Evolutionary conservation across 2,329 filamentous ascomycete species (phyloP).

Genomic region (Onygenales sp.): DNA sequence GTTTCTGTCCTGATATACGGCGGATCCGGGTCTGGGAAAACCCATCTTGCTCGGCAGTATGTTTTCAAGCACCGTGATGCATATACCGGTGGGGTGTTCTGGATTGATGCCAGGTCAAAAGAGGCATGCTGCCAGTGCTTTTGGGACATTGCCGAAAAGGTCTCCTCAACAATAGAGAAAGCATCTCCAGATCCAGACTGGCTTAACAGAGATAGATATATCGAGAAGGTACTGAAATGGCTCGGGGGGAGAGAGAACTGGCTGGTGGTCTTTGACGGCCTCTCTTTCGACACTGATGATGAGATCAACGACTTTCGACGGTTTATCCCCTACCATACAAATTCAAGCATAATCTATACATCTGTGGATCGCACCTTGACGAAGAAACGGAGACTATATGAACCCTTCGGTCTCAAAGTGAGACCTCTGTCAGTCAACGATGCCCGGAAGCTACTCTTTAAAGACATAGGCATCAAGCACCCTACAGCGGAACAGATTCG

Average conservation of each 20-base stretch:
- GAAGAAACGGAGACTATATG: conserved; percentile 49
- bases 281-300: conserved; percentile 50
- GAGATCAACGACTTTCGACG: conserved; percentile 41
- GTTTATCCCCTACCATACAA: conserved; percentile 55
- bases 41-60: conserved; percentile 59
- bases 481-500: conserved; percentile 46
- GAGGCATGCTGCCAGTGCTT: conserved; percentile 53
- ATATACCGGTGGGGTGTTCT: conserved; percentile 60
- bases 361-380: conserved; percentile 52
- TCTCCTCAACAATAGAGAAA: conserved; percentile 38
- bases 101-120: conserved; percentile 54
- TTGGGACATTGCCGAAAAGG: conserved; percentile 55
- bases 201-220: conserved; percentile 39
- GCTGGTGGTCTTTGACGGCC: conserved; percentile 59
- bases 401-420: conserved; percentile 50
- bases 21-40: conserved; percentile 59
- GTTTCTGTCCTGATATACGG: conserved; percentile 56
- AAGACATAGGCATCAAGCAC: conserved; percentile 51
- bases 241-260: conserved; percentile 53
- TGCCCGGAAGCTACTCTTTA: conserved; percentile 51
- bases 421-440: conserved; percentile 46
- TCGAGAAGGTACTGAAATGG: conserved; percentile 52
- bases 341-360: conserved; percentile 59
- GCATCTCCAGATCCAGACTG: conserved; percentile 28
- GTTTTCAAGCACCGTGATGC: conserved; percentile 49